These are phyloP conservation scores for Zymoseptoria passerinii DNA, from an alignment of 2,329 filamentous ascomycete genomes.

Conservation along the genomic window DNA sequence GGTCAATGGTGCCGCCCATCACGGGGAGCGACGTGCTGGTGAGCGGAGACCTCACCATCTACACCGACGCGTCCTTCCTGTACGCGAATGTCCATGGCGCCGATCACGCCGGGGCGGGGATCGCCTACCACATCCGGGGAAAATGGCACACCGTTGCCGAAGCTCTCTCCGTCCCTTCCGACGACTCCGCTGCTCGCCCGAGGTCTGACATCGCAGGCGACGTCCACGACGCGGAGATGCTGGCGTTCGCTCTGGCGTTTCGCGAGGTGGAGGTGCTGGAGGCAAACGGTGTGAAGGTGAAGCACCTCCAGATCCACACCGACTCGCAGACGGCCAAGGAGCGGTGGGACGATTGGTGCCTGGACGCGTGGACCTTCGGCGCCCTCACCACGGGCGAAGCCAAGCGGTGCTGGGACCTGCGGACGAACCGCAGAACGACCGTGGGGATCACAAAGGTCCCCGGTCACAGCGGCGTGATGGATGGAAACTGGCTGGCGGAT, in stretches of 20 bases:
- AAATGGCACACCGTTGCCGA: not conserved
- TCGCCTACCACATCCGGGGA: not conserved
- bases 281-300: not conserved
- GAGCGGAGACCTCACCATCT: not conserved
- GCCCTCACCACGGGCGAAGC: not conserved
- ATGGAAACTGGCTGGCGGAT: too few relatives aligned
- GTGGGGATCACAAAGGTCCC: too few relatives aligned
- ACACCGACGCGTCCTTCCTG: not conserved
- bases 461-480: too few relatives aligned
- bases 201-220: not conserved
- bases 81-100: not conserved
- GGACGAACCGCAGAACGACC: not conserved
- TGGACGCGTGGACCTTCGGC: too few relatives aligned
- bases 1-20: not conserved
- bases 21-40: not conserved
- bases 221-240: not conserved
- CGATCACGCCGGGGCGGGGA: too few relatives aligned
- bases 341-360: too few relatives aligned
- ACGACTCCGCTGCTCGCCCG: not conserved
- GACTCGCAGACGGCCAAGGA: not conserved
- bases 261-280: too few relatives aligned
- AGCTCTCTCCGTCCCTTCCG: not conserved
- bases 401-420: not conserved
- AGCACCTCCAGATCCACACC: not conserved
- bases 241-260: not conserved